A percentile compares a stretch with the other conserved stretches of the same genome.
These are phyloP conservation scores for Candida rishiriensis DNA, from an alignment of 805 yeast species.

Conservation along the genomic window DNA sequence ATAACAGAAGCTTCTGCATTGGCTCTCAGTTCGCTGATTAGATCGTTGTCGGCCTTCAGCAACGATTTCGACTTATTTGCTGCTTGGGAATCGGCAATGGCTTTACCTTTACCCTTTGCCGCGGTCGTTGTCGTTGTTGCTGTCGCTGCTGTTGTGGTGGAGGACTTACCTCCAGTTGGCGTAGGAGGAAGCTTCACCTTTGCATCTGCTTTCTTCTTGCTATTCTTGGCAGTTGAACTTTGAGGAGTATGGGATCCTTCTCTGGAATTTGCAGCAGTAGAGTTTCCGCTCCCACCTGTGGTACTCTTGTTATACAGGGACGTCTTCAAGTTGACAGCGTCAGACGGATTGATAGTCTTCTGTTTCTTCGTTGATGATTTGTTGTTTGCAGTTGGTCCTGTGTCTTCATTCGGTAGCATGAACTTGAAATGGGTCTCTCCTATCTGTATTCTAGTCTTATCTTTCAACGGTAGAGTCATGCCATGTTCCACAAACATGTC, in stretches of 20 bases:
- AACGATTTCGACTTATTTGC: constrained; percentile 14
- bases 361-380: constrained; percentile 19
- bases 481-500: constrained; percentile 87
- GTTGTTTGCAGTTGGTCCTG: constrained; percentile 18
- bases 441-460: constrained; percentile 83
- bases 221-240: background rate
- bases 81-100: constrained; percentile 1
- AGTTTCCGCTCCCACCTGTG: constrained; percentile 12
- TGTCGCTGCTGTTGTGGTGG: background rate
- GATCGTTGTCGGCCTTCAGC: constrained; percentile 22
- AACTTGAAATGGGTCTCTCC: constrained; percentile 90
- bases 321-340: constrained; percentile 54
- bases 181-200: background rate
- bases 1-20: constrained; percentile 28
- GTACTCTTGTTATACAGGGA: constrained; percentile 34
- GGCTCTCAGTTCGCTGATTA: constrained; percentile 25
- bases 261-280: constrained; percentile 18
- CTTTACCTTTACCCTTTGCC: background rate
- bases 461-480: constrained; percentile 79
- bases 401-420: constrained; percentile 69
- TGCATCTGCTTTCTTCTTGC: background rate
- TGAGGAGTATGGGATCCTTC: constrained; percentile 20
- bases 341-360: constrained; percentile 49
- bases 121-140: background rate
- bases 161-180: no score